Percentiles rank a stretch among this genome's conserved stretches.
phyloP scores from a whole-genome alignment of 257 asterid species.

The Gardenia jasminoides region DNA sequence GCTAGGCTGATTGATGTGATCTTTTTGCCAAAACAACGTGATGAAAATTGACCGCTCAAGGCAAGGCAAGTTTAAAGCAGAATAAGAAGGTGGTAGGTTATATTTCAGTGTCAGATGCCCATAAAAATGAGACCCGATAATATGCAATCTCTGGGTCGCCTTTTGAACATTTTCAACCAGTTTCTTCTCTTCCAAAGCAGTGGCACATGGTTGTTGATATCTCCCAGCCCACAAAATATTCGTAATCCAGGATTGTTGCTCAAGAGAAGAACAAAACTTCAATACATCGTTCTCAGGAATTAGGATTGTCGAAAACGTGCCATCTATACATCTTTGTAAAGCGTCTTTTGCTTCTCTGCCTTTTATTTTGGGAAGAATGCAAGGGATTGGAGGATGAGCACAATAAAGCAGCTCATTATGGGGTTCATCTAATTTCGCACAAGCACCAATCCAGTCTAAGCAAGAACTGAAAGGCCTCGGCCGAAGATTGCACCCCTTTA shows the following conservation, averaged over 20 bases:
- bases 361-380: no score
- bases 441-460: background rate
- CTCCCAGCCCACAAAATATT: background rate
- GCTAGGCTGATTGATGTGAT: background rate
- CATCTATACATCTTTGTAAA: no score
- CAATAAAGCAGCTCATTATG: background rate
- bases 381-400: no score
- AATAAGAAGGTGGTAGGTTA: conserved; percentile 7
- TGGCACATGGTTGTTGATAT: conserved; percentile 4
- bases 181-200: background rate
- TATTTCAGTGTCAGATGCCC: conserved; percentile 26
- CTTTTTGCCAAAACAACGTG: background rate
- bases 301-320: background rate
- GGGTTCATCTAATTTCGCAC: background rate
- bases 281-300: background rate
- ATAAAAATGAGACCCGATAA: conserved; percentile 3
- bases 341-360: background rate
- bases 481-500: background rate
- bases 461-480: background rate
- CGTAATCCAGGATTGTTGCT: no score
- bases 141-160: background rate
- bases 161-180: background rate
- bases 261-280: no score
- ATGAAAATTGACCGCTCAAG: conserved; percentile 8
- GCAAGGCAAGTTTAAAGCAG: background rate